Evolutionary conservation across 257 asterid genomes (phyloP), one percentile per base, ranked within the genome.

Genomic region (Striga asiatica): DNA sequence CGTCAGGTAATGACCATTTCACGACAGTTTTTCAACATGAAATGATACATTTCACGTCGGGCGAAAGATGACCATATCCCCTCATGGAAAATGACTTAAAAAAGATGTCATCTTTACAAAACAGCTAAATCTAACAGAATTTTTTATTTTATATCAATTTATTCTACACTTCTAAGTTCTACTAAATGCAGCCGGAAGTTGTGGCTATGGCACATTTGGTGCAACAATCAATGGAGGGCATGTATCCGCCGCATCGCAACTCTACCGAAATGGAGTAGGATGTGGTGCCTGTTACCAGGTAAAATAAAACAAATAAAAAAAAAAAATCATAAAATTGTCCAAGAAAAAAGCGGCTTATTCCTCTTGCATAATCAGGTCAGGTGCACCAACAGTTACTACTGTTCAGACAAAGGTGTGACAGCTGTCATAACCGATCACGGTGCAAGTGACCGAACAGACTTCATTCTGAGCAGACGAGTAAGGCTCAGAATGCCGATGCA

Each of bases 201-300:
- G 96, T 64, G 93, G 89, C 12, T 87, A 59, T 39, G 94, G 96
- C 2, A 38, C 78, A 5, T 78, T 81, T 16, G 94, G 94, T 51
- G 89, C 96, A 37, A 81, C 78, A 3, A 64, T 87, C 52, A 84
- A 87, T 32, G 75, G 81, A 11, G 96, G 96, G 70, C 75, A 83
- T 46, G 89, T 84, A 18, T 64, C 94, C 1, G 93, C 96, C 22
- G 94, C 81, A 56, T 88, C 94, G 20, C 79, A 80, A 18, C 88
- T 88, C 25, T 81, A 76, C 46, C 75, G 75, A 56, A 77, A 70
- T 61, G 96, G 96, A 23, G 63, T 78, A 32, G 96, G 94, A 39
- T 84, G 96, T 35, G 93, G 96, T 32, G 81, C 89, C 41, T 87
- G 94, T 74, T 83, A 87, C 66, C 80, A 87, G 86, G 95, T 80